A percentile compares a stretch with the other conserved stretches of the same genome.
Evolutionary conservation across 192 early-diverging fungal species (phyloP).

Genomic region (Rhizophagus clarus): DNA sequence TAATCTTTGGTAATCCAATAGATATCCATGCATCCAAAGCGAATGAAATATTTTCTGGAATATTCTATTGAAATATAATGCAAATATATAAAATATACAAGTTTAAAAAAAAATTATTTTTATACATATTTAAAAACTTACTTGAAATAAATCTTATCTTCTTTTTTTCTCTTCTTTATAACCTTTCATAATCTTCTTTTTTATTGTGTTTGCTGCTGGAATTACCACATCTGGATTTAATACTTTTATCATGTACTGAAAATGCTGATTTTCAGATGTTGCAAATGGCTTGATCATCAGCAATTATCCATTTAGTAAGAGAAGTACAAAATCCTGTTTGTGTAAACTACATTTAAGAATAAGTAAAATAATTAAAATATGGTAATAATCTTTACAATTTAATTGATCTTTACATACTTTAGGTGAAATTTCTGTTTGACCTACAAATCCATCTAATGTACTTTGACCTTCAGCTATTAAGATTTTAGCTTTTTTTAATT

Average conservation of each 20-base stretch:
- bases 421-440: too few relatives aligned
- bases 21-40: neutral
- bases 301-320: neutral
- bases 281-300: neutral
- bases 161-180: neutral
- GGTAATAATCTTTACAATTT: too few relatives aligned
- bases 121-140: too few relatives aligned
- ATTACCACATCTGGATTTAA: conserved; percentile 4
- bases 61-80: neutral
- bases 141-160: neutral
- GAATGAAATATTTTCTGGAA: conserved; percentile 8
- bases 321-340: neutral
- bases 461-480: too few relatives aligned
- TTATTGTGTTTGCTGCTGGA: neutral
- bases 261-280: neutral
- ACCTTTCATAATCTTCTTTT: neutral
- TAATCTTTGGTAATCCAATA: neutral
- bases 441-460: too few relatives aligned
- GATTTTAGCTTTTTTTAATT: neutral
- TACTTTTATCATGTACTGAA: neutral
- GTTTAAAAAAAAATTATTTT: too few relatives aligned
- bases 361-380: neutral
- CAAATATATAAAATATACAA: too few relatives aligned
- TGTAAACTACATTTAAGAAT: too few relatives aligned
- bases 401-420: too few relatives aligned